Evolutionary conservation across 1,139 yeast genomes (phyloP), one percentile per base, ranked within the genome.

Genomic region (Tardiomyces digboiensis): DNA sequence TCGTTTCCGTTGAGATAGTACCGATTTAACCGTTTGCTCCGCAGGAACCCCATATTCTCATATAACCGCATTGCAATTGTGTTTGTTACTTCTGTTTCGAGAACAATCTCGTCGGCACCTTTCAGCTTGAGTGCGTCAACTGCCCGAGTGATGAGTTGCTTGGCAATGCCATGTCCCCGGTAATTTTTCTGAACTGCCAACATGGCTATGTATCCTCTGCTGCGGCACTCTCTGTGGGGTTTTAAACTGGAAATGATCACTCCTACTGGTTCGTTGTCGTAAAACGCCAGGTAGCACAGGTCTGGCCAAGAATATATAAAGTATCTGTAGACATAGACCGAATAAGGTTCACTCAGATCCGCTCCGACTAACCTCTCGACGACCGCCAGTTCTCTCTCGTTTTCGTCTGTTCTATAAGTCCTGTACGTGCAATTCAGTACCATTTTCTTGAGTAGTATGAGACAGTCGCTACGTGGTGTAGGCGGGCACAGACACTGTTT

Each of bases 121-220:
- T 68, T 62, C 4, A 66, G 62, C 12, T 72, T 71, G 88, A 91
- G 84, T 42, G 74, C 72, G n/a, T 74, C 74, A 3, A 91, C 74
- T 6, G 85, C 77, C 50, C 70, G 59, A 43, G 71, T 68, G 23
- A 89, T 89, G 46, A 91, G 70, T 44, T 67, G 67, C 52, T 80
- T 81, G 4, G 97, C 96, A 41, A 89, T 82, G 1, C 96, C 96
- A 41, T 67, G 68, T 8, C 94, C 89, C 44, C 98, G 69, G 61
- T 74, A 80, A 16, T 65, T 60, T 38, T 80, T 76, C 46, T 81
- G 80, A 21, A 91, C 94, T 0, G 94, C 96, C 45, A 91, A 67
- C 98, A 91, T 91, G 6, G 97, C 98, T 39, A 91, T 89, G 58
- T 91, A 91, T 0, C 98, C 98, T 50, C 97, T 68, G 55, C 70